Evolutionary conservation across 2,329 filamentous ascomycete species (phyloP).

Genomic region (Knufia petricola): DNA sequence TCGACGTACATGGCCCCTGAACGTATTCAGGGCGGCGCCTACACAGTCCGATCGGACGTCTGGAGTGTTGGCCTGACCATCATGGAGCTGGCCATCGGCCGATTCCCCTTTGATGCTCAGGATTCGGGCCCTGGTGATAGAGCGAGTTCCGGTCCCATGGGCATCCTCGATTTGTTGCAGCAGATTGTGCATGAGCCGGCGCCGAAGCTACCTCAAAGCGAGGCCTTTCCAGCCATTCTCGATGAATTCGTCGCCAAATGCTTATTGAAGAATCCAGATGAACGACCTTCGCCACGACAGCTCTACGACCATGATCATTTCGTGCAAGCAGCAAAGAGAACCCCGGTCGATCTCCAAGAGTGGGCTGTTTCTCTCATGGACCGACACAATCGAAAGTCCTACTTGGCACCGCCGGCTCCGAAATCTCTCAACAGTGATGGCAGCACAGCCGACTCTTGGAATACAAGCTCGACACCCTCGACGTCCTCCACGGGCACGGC

Average conservation of each 20-base stretch:
- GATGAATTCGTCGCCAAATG: conserved; percentile 98
- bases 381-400: conserved; percentile 88
- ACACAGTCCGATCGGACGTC: conserved; percentile 96
- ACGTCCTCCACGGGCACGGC: conserved; percentile 15
- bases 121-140: conserved; percentile 65
- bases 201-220: conserved; percentile 87
- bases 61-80: conserved; percentile 95
- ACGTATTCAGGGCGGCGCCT: conserved; percentile 91
- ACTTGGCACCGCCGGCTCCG: conserved; percentile 72
- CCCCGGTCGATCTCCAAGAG: conserved; percentile 82
- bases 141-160: conserved; percentile 65
- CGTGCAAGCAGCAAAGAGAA: conserved; percentile 90
- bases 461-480: conserved; percentile 19
- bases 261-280: conserved; percentile 77
- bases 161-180: conserved; percentile 89
- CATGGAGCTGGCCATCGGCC: conserved; percentile 95
- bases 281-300: conserved; percentile 84
- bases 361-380: conserved; percentile 96
- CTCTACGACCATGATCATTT: conserved; percentile 91
- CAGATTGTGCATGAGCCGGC: conserved; percentile 96
- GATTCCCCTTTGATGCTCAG: conserved; percentile 82
- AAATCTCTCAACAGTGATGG: conserved; percentile 59
- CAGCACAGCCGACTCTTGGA: conserved; percentile 24
- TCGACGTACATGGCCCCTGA: conserved; percentile 99
- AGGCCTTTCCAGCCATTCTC: conserved; percentile 88